A percentile compares a stretch with the other conserved stretches of the same genome.
Conservation (phyloP, 163 green algal species). For the Picocystis sp. region DNA sequence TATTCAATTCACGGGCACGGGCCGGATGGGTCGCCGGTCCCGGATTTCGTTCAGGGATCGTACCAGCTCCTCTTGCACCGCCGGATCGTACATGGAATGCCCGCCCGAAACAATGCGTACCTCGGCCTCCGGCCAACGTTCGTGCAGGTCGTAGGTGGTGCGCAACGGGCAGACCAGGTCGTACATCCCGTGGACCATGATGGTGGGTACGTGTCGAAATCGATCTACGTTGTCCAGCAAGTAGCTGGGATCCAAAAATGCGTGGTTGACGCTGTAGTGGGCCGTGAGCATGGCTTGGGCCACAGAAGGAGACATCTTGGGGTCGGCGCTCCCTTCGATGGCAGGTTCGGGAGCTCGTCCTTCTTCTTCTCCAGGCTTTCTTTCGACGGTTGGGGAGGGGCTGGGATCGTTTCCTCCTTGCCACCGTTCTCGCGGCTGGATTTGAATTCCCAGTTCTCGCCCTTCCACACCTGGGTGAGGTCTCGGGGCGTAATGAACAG, state of each 20-base stretch:
- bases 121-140: constrained; percentile 37
- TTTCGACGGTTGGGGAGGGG: too few species aligned
- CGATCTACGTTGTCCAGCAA: constrained; percentile 13
- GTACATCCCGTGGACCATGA: constrained; percentile 4
- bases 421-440: too few species aligned
- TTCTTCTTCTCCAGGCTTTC: too few species aligned
- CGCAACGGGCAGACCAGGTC: constrained; percentile 28
- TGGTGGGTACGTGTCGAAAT: constrained; percentile 10
- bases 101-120: constrained; percentile 28
- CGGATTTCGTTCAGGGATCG: constrained; percentile 22
- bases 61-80: constrained; percentile 32
- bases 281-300: constrained; percentile 30
- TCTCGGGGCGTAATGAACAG: too few species aligned
- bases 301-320: constrained; percentile 6
- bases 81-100: constrained; percentile 40
- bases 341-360: too few species aligned
- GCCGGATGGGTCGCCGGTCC: too few species aligned
- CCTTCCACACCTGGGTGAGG: too few species aligned
- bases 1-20: too few species aligned
- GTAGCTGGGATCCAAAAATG: constrained; percentile 21
- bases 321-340: too few species aligned
- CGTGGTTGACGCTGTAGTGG: constrained; percentile 31
- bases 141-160: constrained; percentile 29
- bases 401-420: too few species aligned
- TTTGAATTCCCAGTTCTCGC: too few species aligned